These are phyloP conservation scores for Colletotrichum sp. DNA, from an alignment of 2,329 filamentous ascomycete species.

Conservation along the genomic window DNA sequence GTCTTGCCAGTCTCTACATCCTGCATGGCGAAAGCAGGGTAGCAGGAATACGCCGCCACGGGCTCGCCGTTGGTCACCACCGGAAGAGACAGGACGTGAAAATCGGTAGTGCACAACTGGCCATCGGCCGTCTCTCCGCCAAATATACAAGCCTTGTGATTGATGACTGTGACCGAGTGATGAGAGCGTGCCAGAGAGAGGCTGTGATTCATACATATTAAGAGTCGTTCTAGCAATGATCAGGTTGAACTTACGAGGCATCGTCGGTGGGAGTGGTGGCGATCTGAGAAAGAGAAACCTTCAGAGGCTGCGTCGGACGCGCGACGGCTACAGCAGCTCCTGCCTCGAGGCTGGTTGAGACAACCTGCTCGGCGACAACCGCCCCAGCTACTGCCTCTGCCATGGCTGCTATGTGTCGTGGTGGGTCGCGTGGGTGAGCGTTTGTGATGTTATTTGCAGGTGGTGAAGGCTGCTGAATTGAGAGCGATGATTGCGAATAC, in stretches of 20 bases:
- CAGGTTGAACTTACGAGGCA: conserved; percentile 27
- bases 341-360: conserved; percentile 43
- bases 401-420: conserved; percentile 27
- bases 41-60: conserved; percentile 31
- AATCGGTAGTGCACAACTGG: conserved; percentile 50
- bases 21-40: conserved; percentile 30
- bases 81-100: conserved; percentile 57
- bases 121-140: conserved; percentile 47
- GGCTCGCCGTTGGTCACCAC: conserved; percentile 34
- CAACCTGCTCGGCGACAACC: conserved; percentile 41
- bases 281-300: conserved; percentile 53
- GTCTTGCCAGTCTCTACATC: conserved; percentile 28
- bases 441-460: neutral
- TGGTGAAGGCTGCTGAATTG: neutral
- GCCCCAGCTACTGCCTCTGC: conserved; percentile 42
- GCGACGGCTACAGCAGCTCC: conserved; percentile 48
- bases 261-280: conserved; percentile 33
- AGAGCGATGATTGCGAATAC: neutral
- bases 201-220: conserved; percentile 16
- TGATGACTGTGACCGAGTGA: conserved; percentile 57
- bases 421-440: neutral
- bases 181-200: conserved; percentile 48
- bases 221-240: neutral
- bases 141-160: conserved; percentile 59
- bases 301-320: conserved; percentile 56